Evolutionary conservation across 225 moss, liverwort and hornwort species (phyloP), one percentile per base, ranked within the genome.

Genomic region (Pseudoscleropodium purum): DNA sequence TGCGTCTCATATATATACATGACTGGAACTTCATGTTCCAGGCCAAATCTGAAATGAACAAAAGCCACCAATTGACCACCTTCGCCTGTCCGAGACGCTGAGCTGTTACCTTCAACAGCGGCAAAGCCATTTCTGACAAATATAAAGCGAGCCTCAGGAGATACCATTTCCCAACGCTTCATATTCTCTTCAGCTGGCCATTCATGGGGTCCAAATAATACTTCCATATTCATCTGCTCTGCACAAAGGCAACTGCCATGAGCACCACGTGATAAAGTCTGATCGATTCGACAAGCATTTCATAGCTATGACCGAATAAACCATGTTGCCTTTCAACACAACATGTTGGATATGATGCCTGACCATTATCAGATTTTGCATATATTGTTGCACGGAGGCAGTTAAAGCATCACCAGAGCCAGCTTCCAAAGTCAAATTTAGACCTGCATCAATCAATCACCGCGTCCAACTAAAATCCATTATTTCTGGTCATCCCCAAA

Each of bases 161-260:
- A 96, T 59, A 94, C 92, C 99, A 97, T 99, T 84, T 99, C 99
- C 91, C 94, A 92, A 41, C 95, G 96, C 91, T 97, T 99, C 88
- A 88, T 95, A 77, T 96, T 97, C 89, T 97, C 96, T 92, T 99
- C 99, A 83, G 95, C 94, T 65, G 96, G 96, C 99, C 97, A 99
- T 84, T 96, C 95, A 86, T 95, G 94, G 82, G 90, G 91, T 61
- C 96, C 97, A 94, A 95, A 99, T 65, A 96, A 89, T 29, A 73
- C 94, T 90, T 96, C 95, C 99, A 99, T 97, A 78, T 99, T 99
- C 85, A 94, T 93, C 99, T 99, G 95, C 93, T 94, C 95, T 91
- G 92, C 91, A 92, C 79, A 89, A 91, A 86, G 57, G 70, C 59
- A 92, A 77, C 61, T 87, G 91, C 86, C 85, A 68, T 95, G 62